Conservation (phyloP, 2,329 filamentous ascomycete genomes). For the Nothopassalora personata region DNA sequence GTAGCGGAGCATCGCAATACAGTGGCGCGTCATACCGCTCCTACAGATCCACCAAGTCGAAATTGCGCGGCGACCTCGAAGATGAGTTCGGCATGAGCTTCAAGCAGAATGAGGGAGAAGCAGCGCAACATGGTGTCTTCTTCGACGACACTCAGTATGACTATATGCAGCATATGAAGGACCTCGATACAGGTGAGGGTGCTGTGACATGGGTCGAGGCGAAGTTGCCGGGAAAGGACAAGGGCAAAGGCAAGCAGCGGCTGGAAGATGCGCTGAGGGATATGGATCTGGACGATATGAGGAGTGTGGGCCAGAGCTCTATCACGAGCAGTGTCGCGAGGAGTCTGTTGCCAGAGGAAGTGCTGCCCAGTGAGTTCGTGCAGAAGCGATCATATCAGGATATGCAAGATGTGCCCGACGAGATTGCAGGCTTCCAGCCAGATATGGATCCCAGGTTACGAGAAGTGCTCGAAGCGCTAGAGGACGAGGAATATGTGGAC, state of each 20-base stretch:
- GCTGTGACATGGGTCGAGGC: constrained; percentile 80
- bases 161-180: constrained; percentile 98
- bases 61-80: constrained; percentile 66
- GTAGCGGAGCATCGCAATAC: constrained; percentile 33
- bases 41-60: constrained; percentile 28
- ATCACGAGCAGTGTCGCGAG: constrained; percentile 33
- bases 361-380: constrained; percentile 74
- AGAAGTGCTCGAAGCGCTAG: constrained; percentile 86
- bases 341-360: constrained; percentile 62
- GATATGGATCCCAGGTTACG: constrained; percentile 94
- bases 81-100: constrained; percentile 64
- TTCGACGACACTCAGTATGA: constrained; percentile 95
- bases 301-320: constrained; percentile 40
- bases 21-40: constrained; percentile 18
- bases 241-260: constrained; percentile 64
- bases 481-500: constrained; percentile 92
- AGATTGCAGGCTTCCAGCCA: constrained; percentile 87
- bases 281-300: constrained; percentile 40
- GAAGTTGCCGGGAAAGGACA: constrained; percentile 46
- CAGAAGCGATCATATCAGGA: constrained; percentile 77
- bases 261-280: constrained; percentile 77
- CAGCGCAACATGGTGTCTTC: constrained; percentile 87
- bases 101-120: constrained; percentile 89
- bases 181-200: constrained; percentile 61
- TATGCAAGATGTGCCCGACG: constrained; percentile 88